These are phyloP conservation scores for Xylaria polymorpha DNA, from an alignment of 2,329 filamentous ascomycete species.

Conservation along the genomic window DNA sequence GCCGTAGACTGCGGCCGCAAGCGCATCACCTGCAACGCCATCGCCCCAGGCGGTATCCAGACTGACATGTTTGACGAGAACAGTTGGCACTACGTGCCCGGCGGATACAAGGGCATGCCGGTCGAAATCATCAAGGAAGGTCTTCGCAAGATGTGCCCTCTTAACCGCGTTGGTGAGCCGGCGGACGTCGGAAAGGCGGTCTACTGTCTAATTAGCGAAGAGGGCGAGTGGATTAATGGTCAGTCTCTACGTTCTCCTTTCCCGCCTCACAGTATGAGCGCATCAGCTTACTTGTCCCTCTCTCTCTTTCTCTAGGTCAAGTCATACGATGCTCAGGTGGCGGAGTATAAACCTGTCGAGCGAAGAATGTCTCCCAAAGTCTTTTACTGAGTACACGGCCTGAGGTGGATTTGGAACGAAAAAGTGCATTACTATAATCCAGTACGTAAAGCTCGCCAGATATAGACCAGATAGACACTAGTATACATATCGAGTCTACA, in stretches of 20 bases:
- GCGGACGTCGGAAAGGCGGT: slow-evolving; percentile 70
- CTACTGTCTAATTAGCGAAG: slow-evolving; percentile 65
- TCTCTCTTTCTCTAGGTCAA: slow-evolving; percentile 46
- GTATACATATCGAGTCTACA: slow-evolving; percentile 21
- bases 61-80: slow-evolving; percentile 81
- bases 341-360: slow-evolving; percentile 43
- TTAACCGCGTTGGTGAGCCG: slow-evolving; percentile 68
- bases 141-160: slow-evolving; percentile 67
- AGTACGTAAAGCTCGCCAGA: slow-evolving; percentile 19
- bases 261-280: neutral
- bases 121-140: slow-evolving; percentile 65
- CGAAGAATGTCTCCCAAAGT: neutral
- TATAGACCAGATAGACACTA: slow-evolving; percentile 31
- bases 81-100: slow-evolving; percentile 73
- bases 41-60: slow-evolving; percentile 79
- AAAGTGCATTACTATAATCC: slow-evolving; percentile 18
- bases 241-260: slow-evolving; percentile 43
- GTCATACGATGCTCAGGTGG: slow-evolving; percentile 52
- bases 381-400: slow-evolving; percentile 16
- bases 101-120: slow-evolving; percentile 63
- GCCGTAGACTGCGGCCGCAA: slow-evolving; percentile 76
- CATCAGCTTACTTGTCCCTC: slow-evolving; percentile 34
- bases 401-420: slow-evolving; percentile 3
- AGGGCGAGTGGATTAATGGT: slow-evolving; percentile 75
- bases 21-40: slow-evolving; percentile 77